Evolutionary conservation across 768 basidiomycete genomes (phyloP).

Genomic region (Lactarius hatsudake): DNA sequence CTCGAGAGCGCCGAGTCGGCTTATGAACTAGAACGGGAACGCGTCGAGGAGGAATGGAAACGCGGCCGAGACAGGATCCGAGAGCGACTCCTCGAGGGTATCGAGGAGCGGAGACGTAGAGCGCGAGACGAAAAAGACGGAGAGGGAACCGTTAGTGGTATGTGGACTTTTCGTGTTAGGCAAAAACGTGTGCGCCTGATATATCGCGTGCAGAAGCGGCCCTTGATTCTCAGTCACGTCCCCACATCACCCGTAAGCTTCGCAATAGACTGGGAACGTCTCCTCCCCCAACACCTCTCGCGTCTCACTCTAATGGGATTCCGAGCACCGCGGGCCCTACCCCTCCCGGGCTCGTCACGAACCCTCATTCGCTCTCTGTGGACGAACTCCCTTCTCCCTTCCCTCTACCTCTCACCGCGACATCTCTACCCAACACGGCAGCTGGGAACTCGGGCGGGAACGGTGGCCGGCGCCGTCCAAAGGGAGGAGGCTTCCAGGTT

Average conservation of each 20-base stretch:
- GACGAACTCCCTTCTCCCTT: slow-evolving; percentile 87
- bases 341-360: slow-evolving; percentile 60
- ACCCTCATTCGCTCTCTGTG: slow-evolving; percentile 81
- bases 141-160: slow-evolving; percentile 73
- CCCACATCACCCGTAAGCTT: slow-evolving; percentile 80
- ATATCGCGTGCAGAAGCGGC: slow-evolving; percentile 52
- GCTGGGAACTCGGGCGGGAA: slow-evolving; percentile 28
- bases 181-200: neutral
- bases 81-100: slow-evolving; percentile 76
- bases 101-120: slow-evolving; percentile 74
- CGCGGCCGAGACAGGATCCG: slow-evolving; percentile 71
- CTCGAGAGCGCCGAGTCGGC: slow-evolving; percentile 64
- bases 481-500: slow-evolving; percentile 47
- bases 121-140: slow-evolving; percentile 89
- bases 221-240: slow-evolving; percentile 71
- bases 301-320: slow-evolving; percentile 36
- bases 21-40: slow-evolving; percentile 73
- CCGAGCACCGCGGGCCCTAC: slow-evolving; percentile 40
- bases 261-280: slow-evolving; percentile 76
- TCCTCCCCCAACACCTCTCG: slow-evolving; percentile 72
- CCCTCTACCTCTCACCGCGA: slow-evolving; percentile 66
- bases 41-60: slow-evolving; percentile 81
- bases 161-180: slow-evolving; percentile 29
- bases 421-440: slow-evolving; percentile 38
- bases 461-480: slow-evolving; percentile 39